Conservation (phyloP, 2,329 filamentous ascomycete species). For the Xylaria arbuscula region DNA sequence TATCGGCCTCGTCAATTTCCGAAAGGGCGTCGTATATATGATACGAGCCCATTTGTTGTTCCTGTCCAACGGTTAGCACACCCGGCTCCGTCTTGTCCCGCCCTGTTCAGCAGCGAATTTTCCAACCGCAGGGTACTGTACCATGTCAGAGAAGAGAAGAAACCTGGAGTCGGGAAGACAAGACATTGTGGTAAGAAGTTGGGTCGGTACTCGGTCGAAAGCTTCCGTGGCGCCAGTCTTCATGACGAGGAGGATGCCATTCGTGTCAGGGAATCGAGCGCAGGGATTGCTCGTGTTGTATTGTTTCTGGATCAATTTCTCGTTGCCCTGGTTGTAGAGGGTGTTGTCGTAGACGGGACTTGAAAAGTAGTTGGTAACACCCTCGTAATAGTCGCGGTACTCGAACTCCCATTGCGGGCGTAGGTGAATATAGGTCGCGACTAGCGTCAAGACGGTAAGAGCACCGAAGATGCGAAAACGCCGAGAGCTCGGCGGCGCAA, state of each 20-base stretch:
- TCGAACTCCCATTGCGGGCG: slow-evolving; percentile 47
- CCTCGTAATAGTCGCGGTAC: slow-evolving; percentile 48
- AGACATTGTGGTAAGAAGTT: slow-evolving; percentile 64
- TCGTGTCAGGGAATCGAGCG: slow-evolving; percentile 56
- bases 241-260: slow-evolving; percentile 63
- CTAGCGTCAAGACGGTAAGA: slow-evolving; percentile 41
- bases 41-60: slow-evolving; percentile 62
- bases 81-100: neutral
- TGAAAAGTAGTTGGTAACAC: slow-evolving; percentile 46
- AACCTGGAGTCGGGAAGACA: slow-evolving; percentile 67
- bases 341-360: slow-evolving; percentile 54
- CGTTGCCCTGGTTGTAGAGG: slow-evolving; percentile 53
- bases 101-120: neutral
- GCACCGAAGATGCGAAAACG: slow-evolving; percentile 47
- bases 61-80: slow-evolving; percentile 47
- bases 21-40: slow-evolving; percentile 55
- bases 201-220: slow-evolving; percentile 65
- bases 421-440: slow-evolving; percentile 45
- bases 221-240: slow-evolving; percentile 70
- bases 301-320: slow-evolving; percentile 49
- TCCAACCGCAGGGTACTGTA: slow-evolving; percentile 33
- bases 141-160: slow-evolving; percentile 67
- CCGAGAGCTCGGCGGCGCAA: slow-evolving; percentile 47
- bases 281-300: slow-evolving; percentile 55
- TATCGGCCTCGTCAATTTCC: slow-evolving; percentile 52